Evolutionary conservation across 179 eudicot genomes (phyloP), one percentile per base, ranked within the genome.

Genomic region (Carnegiea gigantea): DNA sequence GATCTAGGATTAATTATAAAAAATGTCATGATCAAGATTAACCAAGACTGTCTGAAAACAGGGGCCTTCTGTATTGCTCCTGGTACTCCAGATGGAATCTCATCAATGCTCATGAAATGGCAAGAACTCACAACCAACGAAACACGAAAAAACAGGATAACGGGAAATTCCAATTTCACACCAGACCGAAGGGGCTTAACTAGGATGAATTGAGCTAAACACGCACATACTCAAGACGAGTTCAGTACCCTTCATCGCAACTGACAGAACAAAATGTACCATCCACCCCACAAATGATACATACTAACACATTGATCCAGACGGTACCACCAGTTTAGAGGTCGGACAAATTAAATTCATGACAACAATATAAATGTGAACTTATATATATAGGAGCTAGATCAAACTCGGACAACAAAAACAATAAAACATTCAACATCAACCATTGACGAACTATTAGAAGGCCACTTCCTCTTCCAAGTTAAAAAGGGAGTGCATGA

Each of bases 371-470:
- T 49, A 81, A 81, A 65, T 77, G 84, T 77, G 76, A 62, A 59
- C 49, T 46, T 20, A 38, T 46, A 84, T 81, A 54, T 36, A 64
- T 73, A 80, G 78, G 64, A 65, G 77, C 71, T 73, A 73, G 82
- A 81, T 48, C 71, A 70, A 70, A 70, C 46, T 70, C 73, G 10
- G 73, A 70, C 73, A 70, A 70, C 73, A 70, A 30, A 67, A 49
- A 23, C 57, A 72, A 77, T 57, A 79, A 76, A 80, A 77, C 77
- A 73, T 48, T 48, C 78, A 62, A 26, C 57, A 77, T 78, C 51
- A 53, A 81, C 77, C 79, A 83, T 80, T 65, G 40, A 78, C 84
- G 83, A 67, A 80, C 85, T 85, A 83, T 77, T 73, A 83, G 57
- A 17, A 80, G 76, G 65, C 53, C 81, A 73, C 83, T 77, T 77